These are phyloP conservation scores for Aureobasidium sp. DNA, from an alignment of 2,329 filamentous ascomycete genomes.

Conservation along the genomic window DNA sequence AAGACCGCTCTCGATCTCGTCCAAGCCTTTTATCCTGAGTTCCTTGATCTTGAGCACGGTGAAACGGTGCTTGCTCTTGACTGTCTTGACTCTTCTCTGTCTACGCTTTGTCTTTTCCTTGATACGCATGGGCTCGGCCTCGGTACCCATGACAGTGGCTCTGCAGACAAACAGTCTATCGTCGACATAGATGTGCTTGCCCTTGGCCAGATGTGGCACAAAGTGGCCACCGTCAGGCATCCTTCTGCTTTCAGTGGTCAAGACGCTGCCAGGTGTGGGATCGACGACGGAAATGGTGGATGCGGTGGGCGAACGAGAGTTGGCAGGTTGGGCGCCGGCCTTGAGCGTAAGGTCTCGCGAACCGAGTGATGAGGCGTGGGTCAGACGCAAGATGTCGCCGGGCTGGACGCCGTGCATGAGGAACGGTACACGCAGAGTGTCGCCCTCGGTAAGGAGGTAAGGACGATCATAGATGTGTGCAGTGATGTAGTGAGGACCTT, in stretches of 20 bases:
- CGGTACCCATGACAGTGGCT: slow-evolving; percentile 75
- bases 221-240: slow-evolving; percentile 28
- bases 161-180: slow-evolving; percentile 78
- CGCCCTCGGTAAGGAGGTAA: slow-evolving; percentile 64
- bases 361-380: slow-evolving; percentile 75
- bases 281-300: slow-evolving; percentile 22
- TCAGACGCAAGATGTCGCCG: slow-evolving; percentile 80
- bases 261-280: slow-evolving; percentile 22
- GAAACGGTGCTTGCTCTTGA: slow-evolving; percentile 84
- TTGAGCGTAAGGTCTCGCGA: slow-evolving; percentile 87
- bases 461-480: slow-evolving; percentile 72
- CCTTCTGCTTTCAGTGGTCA: slow-evolving; percentile 21
- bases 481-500: slow-evolving; percentile 71
- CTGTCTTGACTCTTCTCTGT: slow-evolving; percentile 58
- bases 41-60: slow-evolving; percentile 82
- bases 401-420: slow-evolving; percentile 48
- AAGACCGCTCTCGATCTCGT: slow-evolving; percentile 42
- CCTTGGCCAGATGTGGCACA: slow-evolving; percentile 35
- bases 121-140: slow-evolving; percentile 57
- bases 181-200: slow-evolving; percentile 57
- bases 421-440: slow-evolving; percentile 44
- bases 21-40: slow-evolving; percentile 57
- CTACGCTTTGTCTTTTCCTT: slow-evolving; percentile 59
- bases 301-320: slow-evolving; percentile 23
- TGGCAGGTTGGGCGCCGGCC: slow-evolving; percentile 50